Conservation (phyloP, 176 grass and related monocot species). For the Coix lacrymajobi region DNA sequence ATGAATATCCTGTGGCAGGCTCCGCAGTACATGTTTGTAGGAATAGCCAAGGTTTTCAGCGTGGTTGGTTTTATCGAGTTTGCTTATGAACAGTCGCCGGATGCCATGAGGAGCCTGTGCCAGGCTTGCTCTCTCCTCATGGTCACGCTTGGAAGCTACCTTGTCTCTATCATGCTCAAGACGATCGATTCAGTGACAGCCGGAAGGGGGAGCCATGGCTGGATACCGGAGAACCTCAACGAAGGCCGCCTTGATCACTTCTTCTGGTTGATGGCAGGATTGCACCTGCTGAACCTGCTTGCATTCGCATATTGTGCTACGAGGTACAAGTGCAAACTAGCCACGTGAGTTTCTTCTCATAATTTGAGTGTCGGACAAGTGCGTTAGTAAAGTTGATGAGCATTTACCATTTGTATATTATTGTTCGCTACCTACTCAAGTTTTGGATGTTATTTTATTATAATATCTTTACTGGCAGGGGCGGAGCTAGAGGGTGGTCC, state of each 20-base stretch:
- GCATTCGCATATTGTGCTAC: not conserved
- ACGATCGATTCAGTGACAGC: not conserved
- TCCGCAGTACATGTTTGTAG: constrained; percentile 1
- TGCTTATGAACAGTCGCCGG: constrained; percentile 6
- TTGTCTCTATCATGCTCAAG: not conserved
- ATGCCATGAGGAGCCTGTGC: constrained; percentile 22
- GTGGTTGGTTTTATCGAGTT: constrained; percentile 14
- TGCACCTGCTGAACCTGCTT: constrained; percentile 10
- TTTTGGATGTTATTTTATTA: too few species aligned
- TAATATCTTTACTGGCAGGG: too few species aligned
- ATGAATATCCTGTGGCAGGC: constrained; percentile 19
- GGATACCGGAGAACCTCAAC: constrained; percentile 4
- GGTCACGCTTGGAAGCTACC: not conserved
- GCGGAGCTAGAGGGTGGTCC: too few species aligned
- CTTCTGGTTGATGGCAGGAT: constrained; percentile 12
- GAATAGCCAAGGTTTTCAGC: constrained; percentile 1
- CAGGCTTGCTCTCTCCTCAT: not conserved
- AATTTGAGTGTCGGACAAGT: not conserved
- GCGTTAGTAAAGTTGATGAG: not conserved
- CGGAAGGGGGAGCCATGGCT: not conserved
- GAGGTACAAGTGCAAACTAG: not conserved
- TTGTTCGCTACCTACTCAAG: too few species aligned
- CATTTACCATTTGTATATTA: not conserved
- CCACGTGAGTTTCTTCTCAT: not conserved
- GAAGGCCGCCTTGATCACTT: not conserved